Evolutionary conservation across 2,329 filamentous ascomycete species (phyloP).

Genomic region (Aspergillus tanneri): DNA sequence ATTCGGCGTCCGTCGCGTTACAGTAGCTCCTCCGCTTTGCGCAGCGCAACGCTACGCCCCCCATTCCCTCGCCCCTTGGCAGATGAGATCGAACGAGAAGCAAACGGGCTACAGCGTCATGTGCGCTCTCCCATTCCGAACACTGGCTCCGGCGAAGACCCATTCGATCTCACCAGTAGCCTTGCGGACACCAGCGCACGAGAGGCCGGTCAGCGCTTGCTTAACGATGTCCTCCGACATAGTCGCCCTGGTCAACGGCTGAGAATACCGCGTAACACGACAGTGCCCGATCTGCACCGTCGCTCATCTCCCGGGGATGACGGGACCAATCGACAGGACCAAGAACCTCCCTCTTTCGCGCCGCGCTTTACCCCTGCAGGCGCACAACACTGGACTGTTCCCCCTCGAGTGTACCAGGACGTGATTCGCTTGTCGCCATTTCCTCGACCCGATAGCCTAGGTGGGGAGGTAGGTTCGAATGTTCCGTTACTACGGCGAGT

Average conservation of each 20-base stretch:
- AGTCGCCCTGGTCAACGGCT: conserved; percentile 33
- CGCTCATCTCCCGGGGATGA: conserved; percentile 24
- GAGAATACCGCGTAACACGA: conserved; percentile 39
- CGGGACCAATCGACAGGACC: conserved; percentile 14
- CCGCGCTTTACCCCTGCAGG: conserved; percentile 48
- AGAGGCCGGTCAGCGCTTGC: conserved; percentile 36
- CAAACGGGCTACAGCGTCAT: conserved; percentile 21
- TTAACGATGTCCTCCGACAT: conserved; percentile 38
- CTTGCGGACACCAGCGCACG: conserved; percentile 27
- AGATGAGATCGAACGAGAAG: conserved; percentile 35
- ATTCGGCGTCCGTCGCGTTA: conserved; percentile 35
- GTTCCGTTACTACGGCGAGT: conserved; percentile 35
- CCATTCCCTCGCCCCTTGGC: conserved; percentile 29
- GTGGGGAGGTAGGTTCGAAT: conserved; percentile 22
- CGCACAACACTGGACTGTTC: conserved; percentile 27
- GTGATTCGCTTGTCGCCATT: conserved; percentile 25
- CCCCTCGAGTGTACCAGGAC: conserved; percentile 23
- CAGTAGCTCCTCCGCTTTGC: conserved; percentile 25
- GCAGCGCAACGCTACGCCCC: conserved; percentile 29
- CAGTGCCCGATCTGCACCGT: conserved; percentile 27
- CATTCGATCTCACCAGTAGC: conserved; percentile 26
- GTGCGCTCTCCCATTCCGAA: conserved; percentile 30
- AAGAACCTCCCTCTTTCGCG: conserved; percentile 34
- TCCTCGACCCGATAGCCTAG: conserved; percentile 22
- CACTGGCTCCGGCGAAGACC: conserved; percentile 28